Evolutionary conservation across 1,139 yeast species (phyloP).

Genomic region (Taiozyma sp.): DNA sequence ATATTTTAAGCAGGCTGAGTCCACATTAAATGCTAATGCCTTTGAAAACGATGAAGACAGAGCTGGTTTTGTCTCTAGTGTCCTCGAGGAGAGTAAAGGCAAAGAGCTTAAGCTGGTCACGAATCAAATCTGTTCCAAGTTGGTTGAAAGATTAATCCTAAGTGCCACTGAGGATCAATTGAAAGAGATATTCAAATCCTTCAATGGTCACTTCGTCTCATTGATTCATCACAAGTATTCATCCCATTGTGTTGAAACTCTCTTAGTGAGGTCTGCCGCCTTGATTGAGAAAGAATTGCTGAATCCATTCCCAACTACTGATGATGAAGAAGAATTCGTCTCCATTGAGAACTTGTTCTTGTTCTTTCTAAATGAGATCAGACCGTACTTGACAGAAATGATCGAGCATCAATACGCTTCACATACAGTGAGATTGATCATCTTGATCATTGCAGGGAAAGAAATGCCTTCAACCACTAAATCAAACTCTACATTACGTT

Average conservation of each 20-base stretch:
- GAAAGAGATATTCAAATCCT: slow-evolving; percentile 56
- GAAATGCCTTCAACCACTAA: slow-evolving; percentile 72
- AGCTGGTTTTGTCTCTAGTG: slow-evolving; percentile 64
- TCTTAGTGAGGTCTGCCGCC: slow-evolving; percentile 71
- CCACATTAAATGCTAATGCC: slow-evolving; percentile 75
- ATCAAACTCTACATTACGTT: slow-evolving; percentile 71
- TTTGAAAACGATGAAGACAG: slow-evolving; percentile 74
- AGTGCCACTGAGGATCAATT: slow-evolving; percentile 61
- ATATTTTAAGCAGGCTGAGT: slow-evolving; percentile 89
- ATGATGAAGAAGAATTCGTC: slow-evolving; percentile 32
- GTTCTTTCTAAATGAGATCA: slow-evolving; percentile 60
- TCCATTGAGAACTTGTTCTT: slow-evolving; percentile 62
- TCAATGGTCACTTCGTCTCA: slow-evolving; percentile 67
- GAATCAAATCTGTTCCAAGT: slow-evolving; percentile 89
- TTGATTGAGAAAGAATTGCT: slow-evolving; percentile 65
- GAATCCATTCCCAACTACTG: slow-evolving; percentile 30
- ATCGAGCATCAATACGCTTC: slow-evolving; percentile 78
- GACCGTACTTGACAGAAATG: slow-evolving; percentile 54
- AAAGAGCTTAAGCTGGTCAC: slow-evolving; percentile 91
- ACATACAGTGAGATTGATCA: slow-evolving; percentile 71
- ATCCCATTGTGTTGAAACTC: slow-evolving; percentile 89
- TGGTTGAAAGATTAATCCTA: slow-evolving; percentile 80
- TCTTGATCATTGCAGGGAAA: slow-evolving; percentile 71
- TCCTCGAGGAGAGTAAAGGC: slow-evolving; percentile 81
- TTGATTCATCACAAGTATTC: slow-evolving; percentile 85